Percentiles rank a stretch among this genome's conserved stretches.
phyloP scores from a whole-genome alignment of 2,329 filamentous ascomycete genomes.

The Apiospora malaysiana region DNA sequence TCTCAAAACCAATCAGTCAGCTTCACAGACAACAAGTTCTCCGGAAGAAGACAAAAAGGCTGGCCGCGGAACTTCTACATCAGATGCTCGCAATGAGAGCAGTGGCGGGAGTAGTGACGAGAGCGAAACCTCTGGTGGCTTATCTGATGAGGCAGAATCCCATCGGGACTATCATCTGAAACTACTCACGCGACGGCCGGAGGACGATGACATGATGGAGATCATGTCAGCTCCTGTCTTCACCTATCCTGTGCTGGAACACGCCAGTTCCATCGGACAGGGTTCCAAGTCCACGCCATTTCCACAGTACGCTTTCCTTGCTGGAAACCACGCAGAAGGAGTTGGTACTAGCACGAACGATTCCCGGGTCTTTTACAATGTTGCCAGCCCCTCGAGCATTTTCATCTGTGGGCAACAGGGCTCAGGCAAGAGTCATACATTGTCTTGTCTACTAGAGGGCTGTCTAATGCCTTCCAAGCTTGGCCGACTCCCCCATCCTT shows the following conservation, averaged over 20 bases:
- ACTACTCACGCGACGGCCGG: constrained; percentile 25
- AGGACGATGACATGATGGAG: constrained; percentile 26
- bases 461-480: constrained; percentile 54
- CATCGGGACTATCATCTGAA: constrained; percentile 13
- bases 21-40: not conserved
- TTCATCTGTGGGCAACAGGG: constrained; percentile 72
- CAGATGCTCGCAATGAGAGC: not conserved
- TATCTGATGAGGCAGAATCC: not conserved
- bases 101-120: not conserved
- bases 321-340: constrained; percentile 24
- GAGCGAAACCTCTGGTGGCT: not conserved
- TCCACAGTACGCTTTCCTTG: constrained; percentile 33
- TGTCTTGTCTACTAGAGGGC: constrained; percentile 63
- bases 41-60: not conserved
- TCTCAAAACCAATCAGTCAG: not conserved
- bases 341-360: constrained; percentile 27
- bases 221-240: constrained; percentile 31
- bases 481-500: constrained; percentile 53
- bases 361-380: constrained; percentile 51
- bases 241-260: constrained; percentile 25
- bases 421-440: constrained; percentile 67
- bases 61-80: not conserved
- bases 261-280: not conserved
- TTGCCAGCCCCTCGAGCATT: constrained; percentile 58
- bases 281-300: constrained; percentile 22